A percentile compares a stretch with the other conserved stretches of the same genome.
Conservation (phyloP, 805 yeast genomes). For the Yamadazyma scolyti region DNA sequence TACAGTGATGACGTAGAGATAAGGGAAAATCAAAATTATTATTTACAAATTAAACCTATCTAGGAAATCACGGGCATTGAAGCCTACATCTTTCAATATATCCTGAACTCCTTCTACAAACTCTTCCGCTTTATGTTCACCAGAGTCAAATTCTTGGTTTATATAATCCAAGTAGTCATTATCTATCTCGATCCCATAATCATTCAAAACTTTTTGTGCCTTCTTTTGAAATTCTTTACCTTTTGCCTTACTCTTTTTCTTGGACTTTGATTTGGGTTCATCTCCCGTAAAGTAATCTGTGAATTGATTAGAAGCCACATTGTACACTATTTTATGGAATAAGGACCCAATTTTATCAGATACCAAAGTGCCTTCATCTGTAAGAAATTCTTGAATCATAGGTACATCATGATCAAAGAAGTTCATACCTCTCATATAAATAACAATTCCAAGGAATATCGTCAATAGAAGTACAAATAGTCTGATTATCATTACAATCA, state of each 20-base stretch:
- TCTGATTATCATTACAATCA: slow-evolving; percentile 18
- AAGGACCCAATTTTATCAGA: too few species aligned
- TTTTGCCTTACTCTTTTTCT: slow-evolving; percentile 3
- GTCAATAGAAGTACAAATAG: slow-evolving; percentile 13
- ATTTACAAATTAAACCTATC: too few species aligned
- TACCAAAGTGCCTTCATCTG: too few species aligned
- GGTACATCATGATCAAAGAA: slow-evolving; percentile 17
- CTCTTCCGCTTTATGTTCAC: slow-evolving; percentile 2
- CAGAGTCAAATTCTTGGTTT: slow-evolving; percentile 8
- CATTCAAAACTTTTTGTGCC: slow-evolving; percentile 10
- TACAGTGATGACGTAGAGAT: too few species aligned
- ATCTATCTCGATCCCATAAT: slow-evolving; percentile 16
- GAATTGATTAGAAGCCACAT: slow-evolving; percentile 1
- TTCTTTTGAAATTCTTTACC: slow-evolving; percentile 8
- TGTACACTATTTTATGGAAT: slow-evolving; percentile 3
- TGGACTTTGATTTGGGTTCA: neutral
- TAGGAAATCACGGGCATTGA: too few species aligned
- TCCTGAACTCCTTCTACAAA: too few species aligned
- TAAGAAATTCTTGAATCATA: too few species aligned
- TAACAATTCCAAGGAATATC: slow-evolving; percentile 12
- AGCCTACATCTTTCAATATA: too few species aligned
- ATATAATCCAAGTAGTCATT: slow-evolving; percentile 12
- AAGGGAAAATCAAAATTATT: too few species aligned
- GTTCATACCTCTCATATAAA: slow-evolving; percentile 21
- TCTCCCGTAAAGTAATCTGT: too few species aligned